A percentile compares a stretch with the other conserved stretches of the same genome.
phyloP scores from a whole-genome alignment of 306 rosid species.

The Phaseolus lunatus region DNA sequence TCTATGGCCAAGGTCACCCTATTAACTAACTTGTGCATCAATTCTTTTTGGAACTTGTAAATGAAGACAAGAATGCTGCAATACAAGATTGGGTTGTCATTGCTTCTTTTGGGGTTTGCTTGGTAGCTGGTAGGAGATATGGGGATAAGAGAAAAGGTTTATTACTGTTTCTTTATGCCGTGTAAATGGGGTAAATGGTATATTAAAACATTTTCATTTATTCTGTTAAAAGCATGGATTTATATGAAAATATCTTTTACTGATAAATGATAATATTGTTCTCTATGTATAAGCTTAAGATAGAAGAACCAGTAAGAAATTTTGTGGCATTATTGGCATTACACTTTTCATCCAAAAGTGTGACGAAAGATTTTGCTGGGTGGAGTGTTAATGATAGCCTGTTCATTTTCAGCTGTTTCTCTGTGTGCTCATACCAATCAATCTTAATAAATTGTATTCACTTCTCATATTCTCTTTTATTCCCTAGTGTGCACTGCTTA shows the following conservation, averaged over 20 bases:
- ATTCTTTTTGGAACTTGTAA: slow-evolving; percentile 15
- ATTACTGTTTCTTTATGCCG: neutral
- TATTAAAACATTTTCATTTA: slow-evolving; percentile 6
- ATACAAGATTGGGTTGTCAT: neutral
- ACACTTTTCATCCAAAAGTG: slow-evolving; percentile 22
- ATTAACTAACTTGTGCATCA: neutral
- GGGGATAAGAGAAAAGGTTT: neutral
- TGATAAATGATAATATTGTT: neutral
- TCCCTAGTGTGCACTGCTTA: neutral
- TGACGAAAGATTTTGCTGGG: neutral
- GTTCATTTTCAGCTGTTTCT: neutral
- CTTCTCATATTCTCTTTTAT: neutral
- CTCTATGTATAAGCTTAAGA: slow-evolving; percentile 13
- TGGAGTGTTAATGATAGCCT: slow-evolving; percentile 17
- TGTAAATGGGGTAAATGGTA: slow-evolving; percentile 3
- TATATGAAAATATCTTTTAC: neutral
- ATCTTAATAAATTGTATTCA: neutral
- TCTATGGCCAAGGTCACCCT: neutral
- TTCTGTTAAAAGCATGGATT: neutral
- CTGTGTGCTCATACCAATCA: slow-evolving; percentile 13
- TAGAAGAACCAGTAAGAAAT: neutral
- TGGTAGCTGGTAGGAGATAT: neutral
- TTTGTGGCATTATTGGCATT: neutral
- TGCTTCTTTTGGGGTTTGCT: neutral
- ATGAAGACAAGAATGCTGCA: slow-evolving; percentile 10